phyloP scores from a whole-genome alignment of 768 basidiomycete species.

The Pisolithus orientalis region DNA sequence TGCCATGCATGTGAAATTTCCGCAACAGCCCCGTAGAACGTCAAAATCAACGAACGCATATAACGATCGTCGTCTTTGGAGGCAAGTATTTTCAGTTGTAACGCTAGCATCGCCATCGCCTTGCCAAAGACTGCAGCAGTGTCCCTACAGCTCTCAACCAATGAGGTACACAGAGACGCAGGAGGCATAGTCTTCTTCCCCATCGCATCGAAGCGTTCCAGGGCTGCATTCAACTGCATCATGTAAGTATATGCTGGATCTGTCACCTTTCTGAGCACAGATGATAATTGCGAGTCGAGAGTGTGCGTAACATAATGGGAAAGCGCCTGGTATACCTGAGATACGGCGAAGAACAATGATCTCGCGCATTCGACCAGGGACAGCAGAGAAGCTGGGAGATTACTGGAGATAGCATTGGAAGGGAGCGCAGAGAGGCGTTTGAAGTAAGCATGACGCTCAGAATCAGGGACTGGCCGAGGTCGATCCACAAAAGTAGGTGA shows the following conservation, averaged over 20 bases:
- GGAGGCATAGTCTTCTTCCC: conserved; percentile 66
- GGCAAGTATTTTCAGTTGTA: conserved; percentile 76
- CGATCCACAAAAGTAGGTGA: conserved; percentile 35
- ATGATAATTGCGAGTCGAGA: conserved; percentile 75
- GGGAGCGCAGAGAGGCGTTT: conserved; percentile 81
- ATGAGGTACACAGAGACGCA: conserved; percentile 61
- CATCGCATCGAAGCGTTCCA: conserved; percentile 87
- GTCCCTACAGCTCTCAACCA: conserved; percentile 81
- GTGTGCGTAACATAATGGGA: conserved; percentile 83
- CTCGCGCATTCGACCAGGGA: conserved; percentile 82
- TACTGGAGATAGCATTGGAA: conserved; percentile 48
- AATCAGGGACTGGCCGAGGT: conserved; percentile 45
- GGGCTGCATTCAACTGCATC: conserved; percentile 74
- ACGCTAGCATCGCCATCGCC: conserved; percentile 73
- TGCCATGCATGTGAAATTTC: conserved; percentile 88
- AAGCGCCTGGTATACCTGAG: conserved; percentile 85
- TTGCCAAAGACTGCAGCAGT: conserved; percentile 80
- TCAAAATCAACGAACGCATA: conserved; percentile 77
- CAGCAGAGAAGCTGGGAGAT: conserved; percentile 64
- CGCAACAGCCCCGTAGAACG: conserved; percentile 83
- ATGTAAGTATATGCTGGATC: conserved; percentile 81
- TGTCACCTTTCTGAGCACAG: conserved; percentile 76
- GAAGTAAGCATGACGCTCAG: conserved; percentile 90
- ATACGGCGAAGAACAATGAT: conserved; percentile 85
- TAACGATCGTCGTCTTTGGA: conserved; percentile 80